Evolutionary conservation across 2,329 filamentous ascomycete species (phyloP).

Genomic region (Simplicillium sp.): DNA sequence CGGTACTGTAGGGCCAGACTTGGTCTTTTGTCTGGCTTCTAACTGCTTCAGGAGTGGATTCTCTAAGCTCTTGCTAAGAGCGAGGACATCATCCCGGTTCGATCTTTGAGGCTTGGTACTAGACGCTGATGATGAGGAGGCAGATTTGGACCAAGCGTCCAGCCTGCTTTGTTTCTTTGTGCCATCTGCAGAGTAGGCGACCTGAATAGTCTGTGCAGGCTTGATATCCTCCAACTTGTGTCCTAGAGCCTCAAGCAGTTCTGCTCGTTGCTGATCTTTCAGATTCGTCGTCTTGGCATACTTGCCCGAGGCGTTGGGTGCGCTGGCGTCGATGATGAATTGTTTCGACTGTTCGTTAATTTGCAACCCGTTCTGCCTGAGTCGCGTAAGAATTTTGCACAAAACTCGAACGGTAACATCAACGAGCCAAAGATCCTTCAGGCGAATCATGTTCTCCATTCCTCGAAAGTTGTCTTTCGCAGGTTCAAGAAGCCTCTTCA

Average conservation of each 20-base stretch:
- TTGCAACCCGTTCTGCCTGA: conserved; percentile 69
- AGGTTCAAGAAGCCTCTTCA: conserved; percentile 28
- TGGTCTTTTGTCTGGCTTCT: conserved; percentile 20
- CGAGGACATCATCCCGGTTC: conserved; percentile 36
- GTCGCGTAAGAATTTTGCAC: conserved; percentile 70
- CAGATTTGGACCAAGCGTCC: conserved; percentile 52
- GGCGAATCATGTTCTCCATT: conserved; percentile 79
- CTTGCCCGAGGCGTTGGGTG: conserved; percentile 45
- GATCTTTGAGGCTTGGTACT: conserved; percentile 20
- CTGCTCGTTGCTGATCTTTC: conserved; percentile 72
- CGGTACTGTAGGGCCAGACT: conserved; percentile 15
- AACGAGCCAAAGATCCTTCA: conserved; percentile 81
- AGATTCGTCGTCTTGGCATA: conserved; percentile 67
- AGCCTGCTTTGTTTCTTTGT: conserved; percentile 49
- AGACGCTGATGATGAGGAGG: conserved; percentile 13
- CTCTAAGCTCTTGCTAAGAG: conserved; percentile 36
- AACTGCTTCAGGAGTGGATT: conserved; percentile 37
- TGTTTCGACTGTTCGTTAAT: conserved; percentile 51
- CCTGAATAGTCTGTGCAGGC: conserved; percentile 31
- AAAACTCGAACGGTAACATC: conserved; percentile 74
- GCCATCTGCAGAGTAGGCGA: conserved; percentile 21
- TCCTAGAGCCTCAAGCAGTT: conserved; percentile 57
- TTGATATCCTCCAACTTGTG: conserved; percentile 48
- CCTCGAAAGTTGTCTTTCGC: conserved; percentile 45
- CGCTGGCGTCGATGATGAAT: conserved; percentile 58